Conservation (phyloP, 2,329 filamentous ascomycete species). For the Akanthomyces muscarius region DNA sequence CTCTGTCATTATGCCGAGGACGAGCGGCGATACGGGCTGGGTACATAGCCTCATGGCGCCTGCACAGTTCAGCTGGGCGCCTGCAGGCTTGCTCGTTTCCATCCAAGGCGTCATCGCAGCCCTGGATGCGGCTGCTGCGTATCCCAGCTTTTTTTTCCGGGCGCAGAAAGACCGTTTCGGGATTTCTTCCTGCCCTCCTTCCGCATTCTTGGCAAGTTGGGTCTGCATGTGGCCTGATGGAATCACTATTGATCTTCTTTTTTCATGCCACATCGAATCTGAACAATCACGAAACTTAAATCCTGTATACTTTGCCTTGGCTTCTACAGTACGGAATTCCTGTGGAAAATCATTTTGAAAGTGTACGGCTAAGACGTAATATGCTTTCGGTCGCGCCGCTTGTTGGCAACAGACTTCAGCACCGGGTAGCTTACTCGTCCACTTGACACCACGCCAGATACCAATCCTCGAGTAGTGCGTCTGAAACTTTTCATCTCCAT, state of each 20-base stretch:
- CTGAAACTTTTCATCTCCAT: background rate
- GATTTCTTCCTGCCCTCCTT: background rate
- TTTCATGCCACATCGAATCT: background rate
- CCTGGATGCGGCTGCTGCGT: background rate
- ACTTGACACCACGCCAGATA: background rate
- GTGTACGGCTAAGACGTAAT: background rate
- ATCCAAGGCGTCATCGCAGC: background rate
- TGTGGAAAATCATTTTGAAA: background rate
- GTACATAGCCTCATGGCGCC: too few species aligned
- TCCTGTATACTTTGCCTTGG: background rate
- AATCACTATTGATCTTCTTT: background rate
- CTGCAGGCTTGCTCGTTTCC: background rate
- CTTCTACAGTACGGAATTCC: too few species aligned
- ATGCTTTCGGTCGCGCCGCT: background rate
- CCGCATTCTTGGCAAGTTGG: background rate
- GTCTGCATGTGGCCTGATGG: background rate
- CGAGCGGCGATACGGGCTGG: too few species aligned
- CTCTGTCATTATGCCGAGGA: too few species aligned
- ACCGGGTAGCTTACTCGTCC: background rate
- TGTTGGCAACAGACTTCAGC: constrained; percentile 1
- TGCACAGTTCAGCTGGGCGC: background rate
- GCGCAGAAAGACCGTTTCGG: too few species aligned
- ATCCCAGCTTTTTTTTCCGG: background rate
- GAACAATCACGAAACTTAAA: background rate
- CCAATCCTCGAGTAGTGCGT: background rate